A percentile compares a stretch with the other conserved stretches of the same genome.
phyloP scores from a whole-genome alignment of 177 flowering plant genomes.

The Tripterygium wilfordii region DNA sequence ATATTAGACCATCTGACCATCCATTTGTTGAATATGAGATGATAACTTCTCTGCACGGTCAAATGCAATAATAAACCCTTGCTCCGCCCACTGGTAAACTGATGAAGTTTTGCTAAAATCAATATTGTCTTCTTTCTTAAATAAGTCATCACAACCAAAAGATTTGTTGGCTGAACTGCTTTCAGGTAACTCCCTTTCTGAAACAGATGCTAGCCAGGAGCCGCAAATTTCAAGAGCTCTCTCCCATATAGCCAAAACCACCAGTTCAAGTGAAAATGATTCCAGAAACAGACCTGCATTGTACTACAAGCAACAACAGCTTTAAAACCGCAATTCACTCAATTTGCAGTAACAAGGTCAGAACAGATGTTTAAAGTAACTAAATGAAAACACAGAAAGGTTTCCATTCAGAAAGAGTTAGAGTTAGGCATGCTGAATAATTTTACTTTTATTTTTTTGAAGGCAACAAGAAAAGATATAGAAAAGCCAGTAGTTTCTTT shows the following conservation, averaged over 20 bases:
- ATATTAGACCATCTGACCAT: conserved; percentile 26
- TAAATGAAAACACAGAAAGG: no score
- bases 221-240: conserved; percentile 28
- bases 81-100: conserved; percentile 35
- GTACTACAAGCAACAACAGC: conserved; percentile 22
- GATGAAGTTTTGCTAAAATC: conserved; percentile 34
- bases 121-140: conserved; percentile 4
- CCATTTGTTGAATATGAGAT: conserved; percentile 19
- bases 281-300: conserved; percentile 31
- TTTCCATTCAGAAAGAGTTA: no score
- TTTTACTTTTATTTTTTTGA: no score
- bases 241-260: conserved; percentile 49
- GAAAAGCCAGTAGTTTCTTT: no score
- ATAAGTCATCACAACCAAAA: conserved; percentile 7
- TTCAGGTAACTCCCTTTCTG: conserved; percentile 7
- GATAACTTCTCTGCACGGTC: conserved; percentile 43
- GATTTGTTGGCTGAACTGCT: conserved; percentile 16
- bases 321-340: neutral
- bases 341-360: neutral
- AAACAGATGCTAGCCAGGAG: conserved; percentile 26
- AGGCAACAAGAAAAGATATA: no score
- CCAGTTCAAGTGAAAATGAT: conserved; percentile 45
- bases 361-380: no score
- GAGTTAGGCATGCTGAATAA: no score
- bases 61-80: conserved; percentile 36